These are phyloP conservation scores for Rosa chinensis DNA, from an alignment of 306 rosid genomes.

Conservation along the genomic window DNA sequence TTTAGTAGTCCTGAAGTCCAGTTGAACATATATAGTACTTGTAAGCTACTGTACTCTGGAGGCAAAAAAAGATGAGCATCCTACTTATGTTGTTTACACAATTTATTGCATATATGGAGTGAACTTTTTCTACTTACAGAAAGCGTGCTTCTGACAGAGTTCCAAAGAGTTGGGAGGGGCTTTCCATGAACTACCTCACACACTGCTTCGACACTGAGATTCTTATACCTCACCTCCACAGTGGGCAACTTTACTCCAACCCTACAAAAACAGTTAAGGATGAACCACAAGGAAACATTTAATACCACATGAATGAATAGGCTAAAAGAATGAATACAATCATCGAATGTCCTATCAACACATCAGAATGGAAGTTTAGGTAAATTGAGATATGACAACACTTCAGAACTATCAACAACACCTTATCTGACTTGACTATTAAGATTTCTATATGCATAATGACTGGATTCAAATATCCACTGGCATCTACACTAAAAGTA, in stretches of 20 bases:
- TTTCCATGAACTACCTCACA: conserved; percentile 68
- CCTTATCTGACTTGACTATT: neutral
- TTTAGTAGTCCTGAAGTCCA: neutral
- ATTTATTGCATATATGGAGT: neutral
- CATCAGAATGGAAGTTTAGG: neutral
- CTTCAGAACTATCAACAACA: neutral
- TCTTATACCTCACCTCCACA: conserved; percentile 62
- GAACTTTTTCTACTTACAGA: conserved; percentile 38
- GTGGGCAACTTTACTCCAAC: conserved; percentile 61
- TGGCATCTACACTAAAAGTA: neutral
- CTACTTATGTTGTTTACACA: neutral
- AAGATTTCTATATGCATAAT: neutral
- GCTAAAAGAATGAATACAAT: neutral
- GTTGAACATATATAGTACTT: neutral
- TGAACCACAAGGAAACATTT: neutral
- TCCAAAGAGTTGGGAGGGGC: conserved; percentile 73
- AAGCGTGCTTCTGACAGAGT: conserved; percentile 44
- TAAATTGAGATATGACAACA: neutral
- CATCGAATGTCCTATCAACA: neutral
- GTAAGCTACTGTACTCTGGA: neutral
- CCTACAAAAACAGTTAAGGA: conserved; percentile 30
- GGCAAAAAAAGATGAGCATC: neutral
- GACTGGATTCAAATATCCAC: neutral
- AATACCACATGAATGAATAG: neutral
- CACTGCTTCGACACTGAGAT: conserved; percentile 55